phyloP scores from a whole-genome alignment of 495 filamentous ascomycete species.

The Tuber brumale region DNA sequence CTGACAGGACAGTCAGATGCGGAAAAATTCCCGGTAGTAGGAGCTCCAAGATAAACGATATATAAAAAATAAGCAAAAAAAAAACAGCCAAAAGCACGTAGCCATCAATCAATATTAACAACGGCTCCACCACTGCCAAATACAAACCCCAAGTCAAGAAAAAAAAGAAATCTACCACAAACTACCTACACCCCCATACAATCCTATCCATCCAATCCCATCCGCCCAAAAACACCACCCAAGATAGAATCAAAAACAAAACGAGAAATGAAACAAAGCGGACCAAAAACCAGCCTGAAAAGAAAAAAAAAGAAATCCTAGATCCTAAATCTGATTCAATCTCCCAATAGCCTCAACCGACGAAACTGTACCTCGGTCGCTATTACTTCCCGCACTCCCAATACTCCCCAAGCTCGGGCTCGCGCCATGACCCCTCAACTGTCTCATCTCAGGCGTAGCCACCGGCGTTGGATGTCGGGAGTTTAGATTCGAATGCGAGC shows the following conservation, averaged over 20 bases:
- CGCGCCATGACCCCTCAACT: conserved; percentile 25
- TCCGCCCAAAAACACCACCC: conserved; percentile 5
- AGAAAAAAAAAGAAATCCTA: background rate
- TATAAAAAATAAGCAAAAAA: background rate
- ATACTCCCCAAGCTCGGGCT: conserved; percentile 30
- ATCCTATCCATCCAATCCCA: background rate
- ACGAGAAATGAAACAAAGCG: background rate
- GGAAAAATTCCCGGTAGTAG: too few species aligned
- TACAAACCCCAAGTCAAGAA: background rate
- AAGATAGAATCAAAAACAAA: conserved; percentile 3
- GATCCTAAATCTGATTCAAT: conserved; percentile 22
- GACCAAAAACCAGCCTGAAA: background rate
- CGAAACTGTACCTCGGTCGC: conserved; percentile 12
- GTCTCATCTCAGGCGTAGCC: conserved; percentile 22
- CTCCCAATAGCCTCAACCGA: conserved; percentile 32
- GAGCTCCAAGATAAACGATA: conserved; percentile 7
- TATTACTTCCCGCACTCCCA: conserved; percentile 13
- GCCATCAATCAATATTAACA: background rate
- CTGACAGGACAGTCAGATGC: too few species aligned
- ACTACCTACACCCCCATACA: conserved; percentile 23
- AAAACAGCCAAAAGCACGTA: conserved; percentile 3
- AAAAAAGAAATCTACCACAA: conserved; percentile 19
- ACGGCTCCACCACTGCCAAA: background rate
- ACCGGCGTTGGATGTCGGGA: background rate
- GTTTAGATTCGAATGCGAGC: background rate